Base-by-base conservation (phyloP, 208 protist genomes). In the Phytomonas francai region DNA sequence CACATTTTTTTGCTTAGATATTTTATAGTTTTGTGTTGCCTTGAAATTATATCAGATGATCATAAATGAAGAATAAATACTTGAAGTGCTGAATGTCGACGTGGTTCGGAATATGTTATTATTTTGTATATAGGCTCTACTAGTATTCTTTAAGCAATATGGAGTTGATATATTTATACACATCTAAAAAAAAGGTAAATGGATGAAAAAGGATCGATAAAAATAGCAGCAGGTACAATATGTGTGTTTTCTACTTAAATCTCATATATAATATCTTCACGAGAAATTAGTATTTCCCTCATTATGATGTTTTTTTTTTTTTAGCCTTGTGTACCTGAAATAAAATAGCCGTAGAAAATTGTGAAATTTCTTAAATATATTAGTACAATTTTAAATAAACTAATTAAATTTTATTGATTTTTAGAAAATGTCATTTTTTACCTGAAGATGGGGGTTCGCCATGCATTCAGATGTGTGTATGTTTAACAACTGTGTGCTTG, bases 391-490 rank as follows among this genome's bases (percentile, higher is more conserved):
- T 54, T 54, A 5, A 54, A 54, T 54, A 19, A 54, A 25, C 45
- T 54, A 54, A 54, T 54, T 25, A 25, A 54, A 25, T 22, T 54
- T 54, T 54, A 6, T 54, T 54, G 19, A 25, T 54, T 54, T 7
- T 54, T 25, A 54, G 6, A 54, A 54, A 25, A 22, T 22, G 9
- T 62, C 25, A 56, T 22, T 36, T 31, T 62, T 36, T 6, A 62
- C 39, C 0, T 32, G 45, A 22, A 22, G 28, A 32, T 32, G 16
- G 0, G 22, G 65, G 25, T 64, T 0, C 22, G 25, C 19, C 12
- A 39, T 67, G 63, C n/a, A 57, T 59, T 14, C 25, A 29, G 5
- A 28, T 65, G 62, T 67, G n/a, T 67, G 49, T 59, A 19, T 36
- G 8, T 66, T 25, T 59, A 39, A 28, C n/a, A 22, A n/a, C 19